phyloP scores from a whole-genome alignment of 352 stramenopile genomes.

The Phytophthora sp. region DNA sequence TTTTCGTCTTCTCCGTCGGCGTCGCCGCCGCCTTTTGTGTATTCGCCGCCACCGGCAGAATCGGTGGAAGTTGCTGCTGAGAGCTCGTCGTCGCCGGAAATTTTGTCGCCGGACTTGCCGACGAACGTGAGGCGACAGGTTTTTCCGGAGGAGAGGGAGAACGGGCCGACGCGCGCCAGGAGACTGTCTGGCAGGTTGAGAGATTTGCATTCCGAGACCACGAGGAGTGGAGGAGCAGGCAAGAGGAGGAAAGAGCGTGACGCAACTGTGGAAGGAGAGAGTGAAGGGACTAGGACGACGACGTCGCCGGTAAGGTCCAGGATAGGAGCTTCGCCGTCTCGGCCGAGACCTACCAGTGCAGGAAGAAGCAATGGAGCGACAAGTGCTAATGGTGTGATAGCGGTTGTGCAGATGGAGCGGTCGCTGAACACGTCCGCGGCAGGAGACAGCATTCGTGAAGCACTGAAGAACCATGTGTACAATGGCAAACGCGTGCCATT shows the following conservation, averaged over 20 bases:
- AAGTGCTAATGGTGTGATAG: conserved; percentile 16
- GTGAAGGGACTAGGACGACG: background rate
- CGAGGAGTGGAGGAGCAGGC: background rate
- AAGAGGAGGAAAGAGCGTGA: conserved; percentile 6
- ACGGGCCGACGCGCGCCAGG: conserved; percentile 18
- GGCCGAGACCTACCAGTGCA: background rate
- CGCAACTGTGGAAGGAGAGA: background rate
- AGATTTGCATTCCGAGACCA: conserved; percentile 27
- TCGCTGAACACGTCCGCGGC: conserved; percentile 42
- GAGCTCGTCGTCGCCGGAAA: conserved; percentile 6
- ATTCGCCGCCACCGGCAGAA: conserved; percentile 1
- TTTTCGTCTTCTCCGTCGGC: conserved; percentile 26
- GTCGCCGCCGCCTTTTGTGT: conserved; percentile 23
- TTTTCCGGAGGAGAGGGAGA: conserved; percentile 3
- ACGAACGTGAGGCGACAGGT: conserved; percentile 4
- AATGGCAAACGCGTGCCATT: conserved; percentile 59
- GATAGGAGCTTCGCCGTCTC: background rate
- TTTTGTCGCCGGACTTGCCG: conserved; percentile 10
- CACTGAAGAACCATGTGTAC: conserved; percentile 55
- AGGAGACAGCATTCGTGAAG: conserved; percentile 42
- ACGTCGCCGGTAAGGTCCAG: background rate
- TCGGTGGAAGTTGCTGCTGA: no score
- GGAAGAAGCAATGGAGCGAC: background rate
- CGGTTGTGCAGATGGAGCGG: conserved; percentile 52
- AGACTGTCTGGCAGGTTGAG: conserved; percentile 23